Conservation (phyloP, 2,329 filamentous ascomycete genomes). For the Thielaviopsis euricoi region DNA sequence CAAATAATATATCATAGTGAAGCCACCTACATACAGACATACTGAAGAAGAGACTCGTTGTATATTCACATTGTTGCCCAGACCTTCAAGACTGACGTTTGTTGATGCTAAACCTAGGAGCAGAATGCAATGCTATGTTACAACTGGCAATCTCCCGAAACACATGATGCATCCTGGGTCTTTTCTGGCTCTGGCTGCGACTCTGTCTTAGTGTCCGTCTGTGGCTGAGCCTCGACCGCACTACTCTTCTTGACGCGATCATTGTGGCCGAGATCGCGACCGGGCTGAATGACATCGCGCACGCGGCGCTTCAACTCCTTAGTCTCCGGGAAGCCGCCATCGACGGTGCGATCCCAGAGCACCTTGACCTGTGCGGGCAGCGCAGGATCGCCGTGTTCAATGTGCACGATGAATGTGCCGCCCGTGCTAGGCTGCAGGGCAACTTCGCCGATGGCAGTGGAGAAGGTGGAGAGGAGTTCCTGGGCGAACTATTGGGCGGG, state of each 20-base stretch:
- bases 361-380: slow-evolving; percentile 21
- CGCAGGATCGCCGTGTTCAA: slow-evolving; percentile 23
- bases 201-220: not conserved
- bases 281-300: slow-evolving; percentile 66
- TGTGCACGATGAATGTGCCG: slow-evolving; percentile 63
- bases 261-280: slow-evolving; percentile 65
- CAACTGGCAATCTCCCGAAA: not conserved
- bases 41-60: too few species aligned
- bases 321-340: slow-evolving; percentile 86
- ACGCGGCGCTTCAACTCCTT: slow-evolving; percentile 79
- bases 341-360: slow-evolving; percentile 75
- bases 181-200: not conserved
- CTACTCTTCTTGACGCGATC: slow-evolving; percentile 32
- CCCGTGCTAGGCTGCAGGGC: slow-evolving; percentile 73
- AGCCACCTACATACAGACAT: too few species aligned
- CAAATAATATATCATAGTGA: too few species aligned
- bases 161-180: not conserved
- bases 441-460: slow-evolving; percentile 67
- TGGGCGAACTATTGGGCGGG: slow-evolving; percentile 55
- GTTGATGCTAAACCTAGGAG: too few species aligned
- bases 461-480: slow-evolving; percentile 89
- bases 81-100: too few species aligned
- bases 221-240: too few species aligned
- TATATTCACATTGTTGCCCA: too few species aligned
- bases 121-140: not conserved